These are phyloP conservation scores for Capsicum pubescens DNA, from an alignment of 257 asterid species.

Conservation along the genomic window DNA sequence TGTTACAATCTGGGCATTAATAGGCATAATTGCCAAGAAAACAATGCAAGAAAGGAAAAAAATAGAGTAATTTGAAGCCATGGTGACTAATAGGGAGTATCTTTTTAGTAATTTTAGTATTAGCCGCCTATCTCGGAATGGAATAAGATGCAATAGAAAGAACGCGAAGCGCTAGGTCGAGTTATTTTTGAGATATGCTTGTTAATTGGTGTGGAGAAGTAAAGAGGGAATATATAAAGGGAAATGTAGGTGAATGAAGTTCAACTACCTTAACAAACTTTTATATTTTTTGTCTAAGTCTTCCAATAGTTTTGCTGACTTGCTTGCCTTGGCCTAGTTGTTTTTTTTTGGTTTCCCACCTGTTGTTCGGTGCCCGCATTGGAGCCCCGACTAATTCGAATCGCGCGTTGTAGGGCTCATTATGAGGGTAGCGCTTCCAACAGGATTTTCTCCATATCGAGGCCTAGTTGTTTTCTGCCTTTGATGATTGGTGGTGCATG, in stretches of 20 bases:
- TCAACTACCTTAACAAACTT: slow-evolving; percentile 69
- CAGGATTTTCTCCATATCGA: no score
- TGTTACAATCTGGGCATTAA: slow-evolving; percentile 38
- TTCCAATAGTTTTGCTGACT: slow-evolving; percentile 4
- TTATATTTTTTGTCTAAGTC: background rate
- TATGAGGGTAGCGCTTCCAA: no score
- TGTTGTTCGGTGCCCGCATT: no score
- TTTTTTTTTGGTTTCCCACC: background rate
- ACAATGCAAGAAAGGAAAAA: slow-evolving; percentile 25
- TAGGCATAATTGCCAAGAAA: slow-evolving; percentile 32
- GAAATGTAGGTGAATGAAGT: slow-evolving; percentile 40
- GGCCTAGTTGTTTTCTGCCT: no score
- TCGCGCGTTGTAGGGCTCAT: no score
- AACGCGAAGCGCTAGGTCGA: background rate
- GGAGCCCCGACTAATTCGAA: no score
- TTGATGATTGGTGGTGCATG: no score
- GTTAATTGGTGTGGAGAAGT: slow-evolving; percentile 4
- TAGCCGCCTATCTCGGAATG: no score
- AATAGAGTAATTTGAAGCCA: slow-evolving; percentile 30
- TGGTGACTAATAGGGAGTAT: background rate
- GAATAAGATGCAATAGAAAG: no score
- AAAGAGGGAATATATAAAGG: slow-evolving; percentile 43
- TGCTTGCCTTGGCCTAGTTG: slow-evolving; percentile 6
- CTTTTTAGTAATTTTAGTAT: background rate
- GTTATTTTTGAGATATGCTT: background rate